phyloP scores from a whole-genome alignment of 148 eudicot species.

The Agrostemma githago region DNA sequence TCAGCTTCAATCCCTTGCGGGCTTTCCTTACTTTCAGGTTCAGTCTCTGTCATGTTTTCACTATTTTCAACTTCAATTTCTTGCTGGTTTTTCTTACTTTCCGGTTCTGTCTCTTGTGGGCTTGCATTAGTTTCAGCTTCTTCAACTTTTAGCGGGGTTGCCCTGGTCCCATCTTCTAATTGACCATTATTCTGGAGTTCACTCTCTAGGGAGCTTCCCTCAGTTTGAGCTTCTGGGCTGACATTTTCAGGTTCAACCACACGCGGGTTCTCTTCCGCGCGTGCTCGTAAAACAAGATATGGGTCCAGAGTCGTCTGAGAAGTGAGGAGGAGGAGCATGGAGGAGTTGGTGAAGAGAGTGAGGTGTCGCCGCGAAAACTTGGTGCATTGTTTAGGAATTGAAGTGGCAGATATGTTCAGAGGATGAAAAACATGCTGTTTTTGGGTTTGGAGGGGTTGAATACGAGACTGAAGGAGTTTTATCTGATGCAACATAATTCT shows the following conservation, averaged over 20 bases:
- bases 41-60: background rate
- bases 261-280: constrained; percentile 29
- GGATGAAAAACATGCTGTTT: constrained; percentile 17
- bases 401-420: constrained; percentile 16
- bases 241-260: background rate
- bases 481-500: constrained; percentile 40
- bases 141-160: background rate
- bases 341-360: constrained; percentile 43
- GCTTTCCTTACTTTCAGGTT: constrained; percentile 13
- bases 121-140: constrained; percentile 20
- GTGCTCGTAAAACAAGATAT: constrained; percentile 26
- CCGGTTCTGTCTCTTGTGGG: constrained; percentile 7
- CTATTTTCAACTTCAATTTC: background rate
- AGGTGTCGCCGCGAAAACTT: constrained; percentile 56
- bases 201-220: constrained; percentile 8
- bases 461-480: constrained; percentile 31
- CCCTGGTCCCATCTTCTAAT: constrained; percentile 14
- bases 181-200: background rate
- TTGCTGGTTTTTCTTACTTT: constrained; percentile 23
- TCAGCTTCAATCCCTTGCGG: constrained; percentile 15
- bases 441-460: constrained; percentile 27
- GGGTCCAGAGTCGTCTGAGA: constrained; percentile 38
- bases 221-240: constrained; percentile 4
- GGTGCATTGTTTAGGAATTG: constrained; percentile 30
- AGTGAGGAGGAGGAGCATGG: constrained; percentile 41